These are phyloP conservation scores for Suillus brevipes DNA, from an alignment of 768 basidiomycete genomes.

Conservation along the genomic window DNA sequence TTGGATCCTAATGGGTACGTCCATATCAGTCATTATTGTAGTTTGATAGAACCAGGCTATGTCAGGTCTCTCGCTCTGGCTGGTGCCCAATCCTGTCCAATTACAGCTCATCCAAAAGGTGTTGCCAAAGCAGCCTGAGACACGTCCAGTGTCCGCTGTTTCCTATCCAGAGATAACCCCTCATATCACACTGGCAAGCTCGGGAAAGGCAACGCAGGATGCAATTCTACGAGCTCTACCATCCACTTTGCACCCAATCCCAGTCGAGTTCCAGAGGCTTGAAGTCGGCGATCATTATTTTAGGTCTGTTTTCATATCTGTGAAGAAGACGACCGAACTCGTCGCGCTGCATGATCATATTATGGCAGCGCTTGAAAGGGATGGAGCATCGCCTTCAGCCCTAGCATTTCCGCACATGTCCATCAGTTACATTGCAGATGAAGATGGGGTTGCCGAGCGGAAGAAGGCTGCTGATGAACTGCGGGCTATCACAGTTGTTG, in stretches of 20 bases:
- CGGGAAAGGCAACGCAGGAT: neutral
- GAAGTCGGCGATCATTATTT: conserved; percentile 64
- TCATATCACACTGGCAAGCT: conserved; percentile 64
- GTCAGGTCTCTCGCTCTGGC: conserved; percentile 66
- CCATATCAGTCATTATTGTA: neutral
- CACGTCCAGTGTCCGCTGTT: conserved; percentile 21
- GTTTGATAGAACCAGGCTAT: conserved; percentile 24
- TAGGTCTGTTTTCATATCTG: conserved; percentile 64
- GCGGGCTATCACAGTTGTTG: conserved; percentile 36
- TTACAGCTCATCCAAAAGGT: conserved; percentile 43
- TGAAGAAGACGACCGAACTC: conserved; percentile 48
- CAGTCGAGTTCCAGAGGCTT: conserved; percentile 52
- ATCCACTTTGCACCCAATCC: conserved; percentile 33
- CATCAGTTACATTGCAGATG: conserved; percentile 68
- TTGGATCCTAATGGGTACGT: neutral
- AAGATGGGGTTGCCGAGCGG: conserved; percentile 57
- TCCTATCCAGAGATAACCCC: conserved; percentile 66
- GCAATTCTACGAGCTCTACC: conserved; percentile 44
- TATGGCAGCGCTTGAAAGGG: conserved; percentile 33
- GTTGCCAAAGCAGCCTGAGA: conserved; percentile 41
- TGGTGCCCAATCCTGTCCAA: conserved; percentile 56
- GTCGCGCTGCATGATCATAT: conserved; percentile 49
- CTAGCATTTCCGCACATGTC: conserved; percentile 74
- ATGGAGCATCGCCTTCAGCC: conserved; percentile 44
- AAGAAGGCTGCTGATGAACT: conserved; percentile 46